Evolutionary conservation across 2,329 filamentous ascomycete genomes (phyloP), one percentile per base, ranked within the genome.

Genomic region (Orbilia blumenaviensis): DNA sequence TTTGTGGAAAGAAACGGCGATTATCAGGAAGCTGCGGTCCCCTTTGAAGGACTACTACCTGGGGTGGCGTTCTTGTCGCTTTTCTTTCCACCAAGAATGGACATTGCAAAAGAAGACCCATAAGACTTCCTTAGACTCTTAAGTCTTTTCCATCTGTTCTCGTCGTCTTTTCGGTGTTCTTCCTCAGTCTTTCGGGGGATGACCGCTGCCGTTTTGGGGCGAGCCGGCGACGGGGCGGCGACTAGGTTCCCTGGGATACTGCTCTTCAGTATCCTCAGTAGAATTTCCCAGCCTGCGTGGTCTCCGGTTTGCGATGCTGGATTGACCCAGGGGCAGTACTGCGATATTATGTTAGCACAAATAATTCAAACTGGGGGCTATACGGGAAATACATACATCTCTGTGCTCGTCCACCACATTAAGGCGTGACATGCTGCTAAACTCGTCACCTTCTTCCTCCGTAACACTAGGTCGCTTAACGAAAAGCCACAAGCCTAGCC

Each of bases 401-500:
- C 92, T 88, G 82, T 95, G 92, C 81, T 94, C 91, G 3, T 86
- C 86, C 1, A 90, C 83, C 3, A 89, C 88, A 80, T 94, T 89
- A 0, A 95, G 85, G 67, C 88, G 85, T 78, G 88, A 87, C 86
- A 91, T 90, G 0, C 87, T 87, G 1, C 89, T 87, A 0, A 87
- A 86, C 3, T 87, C 85, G 9, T 90, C 82, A 8, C 89, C 83
- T 36, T 84, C 81, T 0, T 86, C 86, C 14, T 84, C 83, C 0
- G 85, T 84, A 71, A 88, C 86, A 29, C 91, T 87, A 80, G 88
- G 88, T 82, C 90, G 93, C 82, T 89, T 90, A 80, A 89, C 91
- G 82, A 96, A 98, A 85, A 99, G 91, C 95, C 95, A 99, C 1
- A 99, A 86, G 0, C 95, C 95, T 0, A 98, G 86, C 0, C 94